A percentile compares a stretch with the other conserved stretches of the same genome.
phyloP scores from a whole-genome alignment of 2,329 filamentous ascomycete genomes.

The Zymoseptoria tritici region DNA sequence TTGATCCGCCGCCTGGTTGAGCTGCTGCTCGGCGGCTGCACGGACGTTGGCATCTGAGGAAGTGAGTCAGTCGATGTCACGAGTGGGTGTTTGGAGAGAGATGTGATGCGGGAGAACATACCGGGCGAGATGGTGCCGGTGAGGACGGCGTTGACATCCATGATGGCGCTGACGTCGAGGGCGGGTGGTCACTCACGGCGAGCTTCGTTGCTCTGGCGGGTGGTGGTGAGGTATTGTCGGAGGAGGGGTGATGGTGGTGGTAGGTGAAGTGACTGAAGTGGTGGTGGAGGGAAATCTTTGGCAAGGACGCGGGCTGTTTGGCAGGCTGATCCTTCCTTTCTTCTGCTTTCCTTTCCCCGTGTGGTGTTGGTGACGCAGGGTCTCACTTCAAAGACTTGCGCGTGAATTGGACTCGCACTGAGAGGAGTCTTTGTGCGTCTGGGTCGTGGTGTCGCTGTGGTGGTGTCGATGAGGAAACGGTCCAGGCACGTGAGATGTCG shows the following conservation, averaged over 20 bases:
- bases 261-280: neutral
- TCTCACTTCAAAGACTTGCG: neutral
- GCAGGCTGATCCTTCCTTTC: neutral
- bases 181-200: constrained; percentile 3
- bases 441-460: no score
- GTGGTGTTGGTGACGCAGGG: no score
- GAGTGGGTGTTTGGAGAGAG: neutral
- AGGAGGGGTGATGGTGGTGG: constrained; percentile 3
- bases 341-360: neutral
- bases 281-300: neutral
- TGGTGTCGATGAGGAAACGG: neutral
- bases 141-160: constrained; percentile 98
- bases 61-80: constrained; percentile 10
- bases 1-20: constrained; percentile 81
- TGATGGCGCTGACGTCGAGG: constrained; percentile 43
- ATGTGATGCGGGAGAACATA: constrained; percentile 42
- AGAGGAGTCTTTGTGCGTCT: neutral
- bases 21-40: constrained; percentile 87
- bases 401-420: neutral
- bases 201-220: constrained; percentile 18
- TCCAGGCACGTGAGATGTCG: neutral
- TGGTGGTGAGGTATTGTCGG: constrained; percentile 7
- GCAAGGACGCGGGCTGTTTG: neutral
- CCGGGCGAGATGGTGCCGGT: constrained; percentile 92
- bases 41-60: constrained; percentile 76